Evolutionary conservation across 345 rosid genomes (phyloP), one percentile per base, ranked within the genome.

Genomic region (Pelargonium nanum): DNA sequence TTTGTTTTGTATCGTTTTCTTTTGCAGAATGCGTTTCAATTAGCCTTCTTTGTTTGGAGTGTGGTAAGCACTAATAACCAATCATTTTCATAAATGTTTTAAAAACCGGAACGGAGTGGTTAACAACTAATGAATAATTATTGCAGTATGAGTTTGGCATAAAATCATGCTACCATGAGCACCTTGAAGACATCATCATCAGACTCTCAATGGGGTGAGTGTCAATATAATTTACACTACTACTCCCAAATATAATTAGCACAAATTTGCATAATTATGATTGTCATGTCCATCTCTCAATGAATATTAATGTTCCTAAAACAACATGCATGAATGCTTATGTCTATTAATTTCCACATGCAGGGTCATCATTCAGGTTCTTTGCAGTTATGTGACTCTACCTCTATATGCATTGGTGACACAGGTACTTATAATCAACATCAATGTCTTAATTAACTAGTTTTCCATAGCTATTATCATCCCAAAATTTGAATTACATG

Each of bases 381-480:
- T 80, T 4, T 80, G 84, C 77, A 80, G 81, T 44, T 80, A 80
- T 10, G 81, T 80, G 74, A 80, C 84, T n/a, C 73, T 80, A 60
- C 84, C 84, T 56, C 77, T 80, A 17, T 77, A 80, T 64, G 84
- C 84, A 40, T 58, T 80, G 26, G 84, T 80, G 50, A 80, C 81
- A 12, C 84, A 80, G 77, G 78, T 80, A 66, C 57, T 75, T 26
- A 1, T 12, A 28, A 53, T n/a, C n/a, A n/a, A 53, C 6, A 53
- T 22, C 56, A 17, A 53, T 20, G 13, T 19, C 5, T 2, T 53
- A 22, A 20, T 19, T 4, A 10, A 53, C 1, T 20, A 21, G 56
- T 19, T 4, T 32, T 32, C 44, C 5, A 5, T 12, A 32, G n/a
- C n/a, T n/a, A n/a, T n/a, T n/a, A n/a, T n/a, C n/a, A n/a, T n/a